Conservation (phyloP, 2,329 filamentous ascomycete genomes). For the Anthostomella pinea region DNA sequence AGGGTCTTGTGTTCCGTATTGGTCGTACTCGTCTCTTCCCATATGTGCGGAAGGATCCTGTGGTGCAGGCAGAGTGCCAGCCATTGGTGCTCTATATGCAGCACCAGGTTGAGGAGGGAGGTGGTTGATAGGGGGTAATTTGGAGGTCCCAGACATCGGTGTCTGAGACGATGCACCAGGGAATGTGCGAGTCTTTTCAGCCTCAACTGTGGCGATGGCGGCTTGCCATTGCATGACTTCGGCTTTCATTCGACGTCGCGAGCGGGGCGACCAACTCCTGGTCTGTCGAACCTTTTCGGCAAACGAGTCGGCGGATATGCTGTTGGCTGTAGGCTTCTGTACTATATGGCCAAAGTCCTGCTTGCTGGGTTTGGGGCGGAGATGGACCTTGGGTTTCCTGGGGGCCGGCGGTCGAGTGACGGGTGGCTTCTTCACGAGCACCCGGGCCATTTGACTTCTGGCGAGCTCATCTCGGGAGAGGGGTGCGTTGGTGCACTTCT, state of each 20-base stretch:
- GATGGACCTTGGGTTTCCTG: conserved; percentile 12
- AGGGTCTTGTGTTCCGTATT: conserved; percentile 10
- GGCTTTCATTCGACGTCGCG: conserved; percentile 24
- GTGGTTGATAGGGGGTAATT: conserved; percentile 1
- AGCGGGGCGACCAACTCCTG: conserved; percentile 22
- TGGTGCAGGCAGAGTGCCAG: no score
- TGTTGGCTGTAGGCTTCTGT: conserved; percentile 7
- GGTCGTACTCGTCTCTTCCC: conserved; percentile 8
- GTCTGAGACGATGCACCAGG: no score
- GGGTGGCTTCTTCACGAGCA: conserved; percentile 8
- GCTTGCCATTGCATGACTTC: conserved; percentile 29
- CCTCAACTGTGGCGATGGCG: conserved; percentile 28
- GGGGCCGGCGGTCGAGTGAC: conserved; percentile 5
- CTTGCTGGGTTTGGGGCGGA: neutral
- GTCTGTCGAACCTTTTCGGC: conserved; percentile 23
- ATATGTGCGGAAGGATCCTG: conserved; percentile 4
- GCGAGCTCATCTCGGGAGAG: conserved; percentile 22
- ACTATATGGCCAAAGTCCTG: conserved; percentile 9
- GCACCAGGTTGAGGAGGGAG: conserved; percentile 4
- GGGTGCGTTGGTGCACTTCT: conserved; percentile 28
- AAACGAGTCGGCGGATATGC: conserved; percentile 17
- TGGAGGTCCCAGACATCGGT: neutral
- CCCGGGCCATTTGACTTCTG: conserved; percentile 15
- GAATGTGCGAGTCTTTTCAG: conserved; percentile 14
- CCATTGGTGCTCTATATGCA: conserved; percentile 1